Base-by-base conservation (phyloP, 352 stramenopile species). In the Phytopythium montanum region DNA sequence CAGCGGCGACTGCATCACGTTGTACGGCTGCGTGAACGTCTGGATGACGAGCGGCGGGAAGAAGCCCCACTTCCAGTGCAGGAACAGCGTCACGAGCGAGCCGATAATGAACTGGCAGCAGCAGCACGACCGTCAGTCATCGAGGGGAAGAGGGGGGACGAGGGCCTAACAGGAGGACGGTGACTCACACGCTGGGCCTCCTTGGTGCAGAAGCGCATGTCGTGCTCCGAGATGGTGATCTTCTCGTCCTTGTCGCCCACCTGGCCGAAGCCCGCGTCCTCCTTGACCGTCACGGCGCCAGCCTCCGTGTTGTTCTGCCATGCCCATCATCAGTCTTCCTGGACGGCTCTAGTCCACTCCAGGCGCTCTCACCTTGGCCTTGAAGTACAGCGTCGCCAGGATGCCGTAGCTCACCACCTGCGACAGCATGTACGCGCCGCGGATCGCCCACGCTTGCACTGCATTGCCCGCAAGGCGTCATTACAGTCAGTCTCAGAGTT, bases 11-110 rank as follows among this genome's bases (percentile, higher is more conserved):
- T 90, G 77, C 44, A 78, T 72, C 46, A 94, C 52, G 66, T 89
- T 90, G 49, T 87, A 86, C 18, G 85, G 85, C 76, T 90, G 82
- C 62, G 79, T 90, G 56, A 92, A 73, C 33, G 75, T 73, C 71
- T 91, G 82, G 65, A 94, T 90, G 60, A 94, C 63, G 14, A 94
- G 73, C 39, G 85, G 85, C 21, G 85, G 85, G 67, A 89, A 90
- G 66, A 92, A 92, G 52, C 79, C 77, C 77, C 75, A 94, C 60
- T 90, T 83, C 66, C 74, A 86, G 73, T 92, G 82, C 42, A 92
- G 62, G 46, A 94, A 76, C 45, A 85, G 49, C 51, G 85, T 88
- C 61, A 94, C 70, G 16, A 67, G 45, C 28, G 82, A 75, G 56
- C 82, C 81, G 21, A 94, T 66, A 36, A 63, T 76, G 56, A 88